Conservation (phyloP, 768 basidiomycete species). For the Suillus decipiens region DNA sequence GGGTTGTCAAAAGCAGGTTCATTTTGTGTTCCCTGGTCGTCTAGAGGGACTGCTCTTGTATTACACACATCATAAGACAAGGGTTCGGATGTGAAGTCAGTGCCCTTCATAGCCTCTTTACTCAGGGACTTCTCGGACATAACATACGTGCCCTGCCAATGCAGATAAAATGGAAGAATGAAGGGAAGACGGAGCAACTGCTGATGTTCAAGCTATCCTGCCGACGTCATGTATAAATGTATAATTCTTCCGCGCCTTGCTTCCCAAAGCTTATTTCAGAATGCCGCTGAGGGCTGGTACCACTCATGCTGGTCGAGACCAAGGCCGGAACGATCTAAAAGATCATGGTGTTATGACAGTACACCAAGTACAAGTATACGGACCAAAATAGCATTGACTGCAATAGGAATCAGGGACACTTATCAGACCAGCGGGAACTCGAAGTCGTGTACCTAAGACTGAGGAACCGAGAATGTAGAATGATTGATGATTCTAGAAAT, state of each 20-base stretch:
- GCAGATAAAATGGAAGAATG: neutral
- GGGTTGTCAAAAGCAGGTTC: slow-evolving; percentile 11
- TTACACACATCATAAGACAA: neutral
- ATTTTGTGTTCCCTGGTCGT: slow-evolving; percentile 5
- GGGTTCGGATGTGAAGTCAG: neutral
- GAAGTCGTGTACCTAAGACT: neutral
- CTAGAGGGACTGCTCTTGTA: slow-evolving; percentile 9
- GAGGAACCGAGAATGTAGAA: neutral
- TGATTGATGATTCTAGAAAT: neutral
- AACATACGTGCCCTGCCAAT: neutral
- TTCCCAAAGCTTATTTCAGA: neutral
- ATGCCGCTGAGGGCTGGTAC: neutral
- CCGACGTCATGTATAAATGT: neutral
- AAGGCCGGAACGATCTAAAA: neutral
- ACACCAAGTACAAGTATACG: neutral
- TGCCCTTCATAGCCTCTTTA: neutral
- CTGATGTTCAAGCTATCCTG: neutral
- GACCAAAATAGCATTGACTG: neutral
- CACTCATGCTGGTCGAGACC: neutral
- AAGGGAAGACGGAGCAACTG: no score
- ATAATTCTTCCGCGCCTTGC: neutral
- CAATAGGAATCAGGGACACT: neutral
- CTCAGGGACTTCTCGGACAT: neutral
- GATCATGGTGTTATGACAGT: neutral
- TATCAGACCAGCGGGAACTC: neutral